phyloP scores from a whole-genome alignment of 78 protist species.

The Dictyostelium brefeldianum region DNA sequence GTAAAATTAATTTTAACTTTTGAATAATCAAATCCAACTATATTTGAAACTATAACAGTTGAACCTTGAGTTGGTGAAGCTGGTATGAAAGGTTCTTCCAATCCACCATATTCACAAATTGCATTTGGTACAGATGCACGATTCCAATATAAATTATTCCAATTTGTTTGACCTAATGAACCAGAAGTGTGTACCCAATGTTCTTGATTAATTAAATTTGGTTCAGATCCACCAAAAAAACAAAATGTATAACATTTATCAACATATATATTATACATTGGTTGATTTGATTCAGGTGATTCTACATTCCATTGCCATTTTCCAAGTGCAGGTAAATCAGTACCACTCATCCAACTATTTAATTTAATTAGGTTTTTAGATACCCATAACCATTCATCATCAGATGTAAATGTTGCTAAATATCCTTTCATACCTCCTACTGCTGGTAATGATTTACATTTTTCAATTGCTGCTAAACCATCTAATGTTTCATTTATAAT shows the following conservation, averaged over 20 bases:
- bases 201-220: constrained; percentile 40
- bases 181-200: constrained; percentile 26
- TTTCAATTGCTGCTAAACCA: too few species aligned
- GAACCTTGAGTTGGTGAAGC: not conserved
- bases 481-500: not conserved
- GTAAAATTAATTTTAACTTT: not conserved
- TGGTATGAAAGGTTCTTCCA: constrained; percentile 4
- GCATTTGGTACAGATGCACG: not conserved
- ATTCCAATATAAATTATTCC: too few species aligned
- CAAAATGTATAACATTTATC: constrained; percentile 34
- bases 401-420: constrained; percentile 18
- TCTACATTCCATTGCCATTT: not conserved
- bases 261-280: constrained; percentile 23
- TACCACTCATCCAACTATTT: not conserved
- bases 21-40: not conserved
- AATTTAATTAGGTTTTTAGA: not conserved
- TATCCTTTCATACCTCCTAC: not conserved
- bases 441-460: not conserved
- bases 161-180: not conserved
- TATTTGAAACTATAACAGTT: not conserved
- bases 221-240: constrained; percentile 20
- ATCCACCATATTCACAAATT: constrained; percentile 55
- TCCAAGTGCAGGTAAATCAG: constrained; percentile 1
- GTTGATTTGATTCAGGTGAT: constrained; percentile 15
- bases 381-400: constrained; percentile 22